Conservation (phyloP, 352 stramenopile genomes). For the Pythium aphanidermatum region DNA sequence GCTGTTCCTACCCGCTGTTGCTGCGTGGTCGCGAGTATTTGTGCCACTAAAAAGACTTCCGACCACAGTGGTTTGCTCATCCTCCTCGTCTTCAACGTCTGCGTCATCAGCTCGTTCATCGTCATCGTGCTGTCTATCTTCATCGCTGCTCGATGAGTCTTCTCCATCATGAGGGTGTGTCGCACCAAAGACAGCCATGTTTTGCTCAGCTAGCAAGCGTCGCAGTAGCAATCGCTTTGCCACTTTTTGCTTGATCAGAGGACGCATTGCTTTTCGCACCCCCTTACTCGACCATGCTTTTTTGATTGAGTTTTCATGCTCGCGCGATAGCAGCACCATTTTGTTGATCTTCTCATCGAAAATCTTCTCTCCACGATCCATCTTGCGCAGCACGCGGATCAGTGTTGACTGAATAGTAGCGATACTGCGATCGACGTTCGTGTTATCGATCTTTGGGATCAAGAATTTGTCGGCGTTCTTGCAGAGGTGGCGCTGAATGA, state of each 20-base stretch:
- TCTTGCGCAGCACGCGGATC: constrained; percentile 73
- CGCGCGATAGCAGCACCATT: constrained; percentile 77
- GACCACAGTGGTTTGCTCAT: constrained; percentile 76
- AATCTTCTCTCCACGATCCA: constrained; percentile 67
- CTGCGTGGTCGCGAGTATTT: constrained; percentile 40
- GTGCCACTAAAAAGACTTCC: constrained; percentile 72
- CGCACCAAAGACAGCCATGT: constrained; percentile 28
- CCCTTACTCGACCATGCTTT: constrained; percentile 85
- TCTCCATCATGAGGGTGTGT: constrained; percentile 34
- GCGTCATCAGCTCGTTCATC: constrained; percentile 36
- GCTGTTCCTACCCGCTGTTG: constrained; percentile 15
- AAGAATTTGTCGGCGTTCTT: constrained; percentile 80
- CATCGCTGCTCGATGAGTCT: constrained; percentile 74
- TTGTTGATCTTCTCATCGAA: constrained; percentile 76
- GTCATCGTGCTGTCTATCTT: constrained; percentile 47
- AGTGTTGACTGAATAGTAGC: constrained; percentile 83
- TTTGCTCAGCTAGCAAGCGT: constrained; percentile 72
- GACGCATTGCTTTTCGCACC: constrained; percentile 81
- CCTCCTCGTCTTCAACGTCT: constrained; percentile 56
- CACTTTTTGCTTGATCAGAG: constrained; percentile 82
- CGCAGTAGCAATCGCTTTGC: constrained; percentile 72
- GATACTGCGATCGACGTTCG: constrained; percentile 83
- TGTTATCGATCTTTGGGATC: constrained; percentile 89
- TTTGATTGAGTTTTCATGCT: constrained; percentile 85
- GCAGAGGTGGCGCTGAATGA: constrained; percentile 82